A percentile compares a stretch with the other conserved stretches of the same genome.
Conservation (phyloP, 306 rosid genomes). For the Dryas octopetala region DNA sequence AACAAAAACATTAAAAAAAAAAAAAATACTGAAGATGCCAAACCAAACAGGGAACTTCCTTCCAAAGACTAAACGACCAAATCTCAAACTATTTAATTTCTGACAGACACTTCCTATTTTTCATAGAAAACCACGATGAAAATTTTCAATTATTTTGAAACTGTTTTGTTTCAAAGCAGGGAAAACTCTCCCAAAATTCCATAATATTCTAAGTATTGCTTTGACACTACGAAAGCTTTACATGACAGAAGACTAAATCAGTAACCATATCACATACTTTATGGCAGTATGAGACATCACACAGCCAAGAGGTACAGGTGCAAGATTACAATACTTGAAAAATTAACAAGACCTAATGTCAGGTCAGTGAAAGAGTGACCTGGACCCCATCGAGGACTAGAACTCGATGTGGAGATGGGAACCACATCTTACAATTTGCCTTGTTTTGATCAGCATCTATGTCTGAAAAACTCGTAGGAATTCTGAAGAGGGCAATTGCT, state of each 20-base stretch:
- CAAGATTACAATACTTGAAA: slow-evolving; percentile 4
- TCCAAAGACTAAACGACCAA: not conserved
- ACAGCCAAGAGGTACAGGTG: not conserved
- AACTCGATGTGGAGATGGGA: slow-evolving; percentile 59
- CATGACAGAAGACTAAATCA: not conserved
- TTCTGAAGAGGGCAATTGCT: slow-evolving; percentile 73
- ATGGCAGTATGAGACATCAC: not conserved
- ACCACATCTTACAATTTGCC: slow-evolving; percentile 48
- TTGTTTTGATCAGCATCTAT: slow-evolving; percentile 38
- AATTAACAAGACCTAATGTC: slow-evolving; percentile 10
- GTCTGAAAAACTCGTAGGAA: slow-evolving; percentile 56
- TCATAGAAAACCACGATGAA: not conserved
- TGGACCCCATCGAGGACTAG: slow-evolving; percentile 89
- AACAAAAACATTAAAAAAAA: not conserved
- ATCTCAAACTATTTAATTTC: not conserved
- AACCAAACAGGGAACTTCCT: slow-evolving; percentile 4
- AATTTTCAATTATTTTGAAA: not conserved
- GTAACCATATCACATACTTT: not conserved
- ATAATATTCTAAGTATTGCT: not conserved
- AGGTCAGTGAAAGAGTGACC: slow-evolving; percentile 43
- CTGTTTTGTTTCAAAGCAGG: not conserved
- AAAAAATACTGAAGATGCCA: not conserved
- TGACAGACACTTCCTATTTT: not conserved
- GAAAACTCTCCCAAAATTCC: not conserved
- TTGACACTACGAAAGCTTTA: slow-evolving; percentile 7